Conservation (phyloP, 108 stramenopile species). For the Bacterosira constricta region DNA sequence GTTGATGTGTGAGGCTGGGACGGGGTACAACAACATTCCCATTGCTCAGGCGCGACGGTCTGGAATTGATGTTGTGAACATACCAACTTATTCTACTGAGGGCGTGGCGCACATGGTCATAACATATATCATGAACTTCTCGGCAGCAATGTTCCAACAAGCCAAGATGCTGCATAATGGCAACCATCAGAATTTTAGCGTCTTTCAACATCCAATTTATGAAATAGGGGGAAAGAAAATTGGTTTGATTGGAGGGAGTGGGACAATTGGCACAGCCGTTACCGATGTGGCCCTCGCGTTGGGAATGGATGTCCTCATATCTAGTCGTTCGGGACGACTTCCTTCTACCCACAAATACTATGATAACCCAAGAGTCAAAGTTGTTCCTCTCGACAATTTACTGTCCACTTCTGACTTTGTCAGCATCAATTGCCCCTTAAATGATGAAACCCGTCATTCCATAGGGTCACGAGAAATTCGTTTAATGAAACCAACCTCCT, state of each 20-base stretch:
- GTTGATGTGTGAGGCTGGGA: constrained; percentile 86
- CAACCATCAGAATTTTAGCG: constrained; percentile 71
- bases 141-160: constrained; percentile 80
- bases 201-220: constrained; percentile 75
- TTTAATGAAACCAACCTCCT: constrained; percentile 86
- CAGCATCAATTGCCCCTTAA: constrained; percentile 85
- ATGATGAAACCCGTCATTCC: constrained; percentile 76
- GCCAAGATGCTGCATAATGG: constrained; percentile 62
- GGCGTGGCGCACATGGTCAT: constrained; percentile 89
- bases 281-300: constrained; percentile 80
- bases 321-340: constrained; percentile 64
- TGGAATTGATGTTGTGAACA: constrained; percentile 69
- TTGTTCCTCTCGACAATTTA: constrained; percentile 60
- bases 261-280: constrained; percentile 86
- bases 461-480: constrained; percentile 76
- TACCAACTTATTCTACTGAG: constrained; percentile 87
- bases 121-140: constrained; percentile 86
- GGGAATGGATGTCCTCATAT: constrained; percentile 86
- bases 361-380: constrained; percentile 55
- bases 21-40: constrained; percentile 92
- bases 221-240: constrained; percentile 83
- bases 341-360: constrained; percentile 62
- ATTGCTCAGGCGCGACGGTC: constrained; percentile 43
- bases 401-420: constrained; percentile 81
- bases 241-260: constrained; percentile 88